Evolutionary conservation across 768 basidiomycete genomes (phyloP).

Genomic region (Hericium erinaceus): DNA sequence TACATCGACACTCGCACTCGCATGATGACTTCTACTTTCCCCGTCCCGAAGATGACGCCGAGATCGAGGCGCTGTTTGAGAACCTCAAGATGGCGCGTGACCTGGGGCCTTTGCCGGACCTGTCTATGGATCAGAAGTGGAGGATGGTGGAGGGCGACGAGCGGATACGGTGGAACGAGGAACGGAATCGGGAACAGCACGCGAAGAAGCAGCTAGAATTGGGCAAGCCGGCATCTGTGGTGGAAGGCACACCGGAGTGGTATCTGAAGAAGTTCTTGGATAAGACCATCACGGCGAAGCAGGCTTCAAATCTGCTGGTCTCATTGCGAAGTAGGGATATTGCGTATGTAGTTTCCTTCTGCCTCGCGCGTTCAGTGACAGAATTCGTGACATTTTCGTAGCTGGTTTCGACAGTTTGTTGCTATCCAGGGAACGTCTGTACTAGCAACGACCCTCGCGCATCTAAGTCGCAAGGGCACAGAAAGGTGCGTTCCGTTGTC

Average conservation of each 20-base stretch:
- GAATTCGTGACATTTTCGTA: conserved; percentile 19
- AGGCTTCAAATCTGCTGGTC: conserved; percentile 66
- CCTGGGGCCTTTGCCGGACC: conserved; percentile 46
- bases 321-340: conserved; percentile 76
- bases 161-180: conserved; percentile 69
- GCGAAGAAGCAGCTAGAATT: conserved; percentile 49
- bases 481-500: conserved; percentile 38
- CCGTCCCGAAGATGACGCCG: conserved; percentile 64
- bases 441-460: conserved; percentile 67
- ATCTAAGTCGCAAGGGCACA: conserved; percentile 60
- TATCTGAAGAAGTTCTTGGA: conserved; percentile 89
- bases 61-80: conserved; percentile 76
- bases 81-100: conserved; percentile 65
- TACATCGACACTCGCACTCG: conserved; percentile 26
- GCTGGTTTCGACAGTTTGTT: conserved; percentile 78
- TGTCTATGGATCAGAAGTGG: conserved; percentile 86
- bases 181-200: conserved; percentile 55
- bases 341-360: conserved; percentile 36
- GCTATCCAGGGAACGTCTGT: conserved; percentile 75
- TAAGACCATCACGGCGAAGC: conserved; percentile 72
- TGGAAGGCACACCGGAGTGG: conserved; percentile 81
- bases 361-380: neutral
- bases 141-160: conserved; percentile 77
- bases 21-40: conserved; percentile 64
- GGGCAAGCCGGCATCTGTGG: conserved; percentile 41